phyloP scores from a whole-genome alignment of 306 rosid species.

The Vicia faba region DNA sequence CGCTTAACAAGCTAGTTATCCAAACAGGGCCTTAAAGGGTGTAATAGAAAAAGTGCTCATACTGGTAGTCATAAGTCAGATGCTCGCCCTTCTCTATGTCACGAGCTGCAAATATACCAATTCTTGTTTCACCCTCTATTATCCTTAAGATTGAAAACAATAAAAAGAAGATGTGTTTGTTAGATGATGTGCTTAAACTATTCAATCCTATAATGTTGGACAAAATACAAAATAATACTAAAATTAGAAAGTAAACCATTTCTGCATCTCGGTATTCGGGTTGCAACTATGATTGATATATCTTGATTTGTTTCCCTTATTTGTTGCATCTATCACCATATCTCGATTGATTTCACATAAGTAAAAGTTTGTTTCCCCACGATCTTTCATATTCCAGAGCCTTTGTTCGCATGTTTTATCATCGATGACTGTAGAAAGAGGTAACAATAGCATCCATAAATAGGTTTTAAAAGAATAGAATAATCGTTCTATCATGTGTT shows the following conservation, averaged over 20 bases:
- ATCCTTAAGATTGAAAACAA: conserved; percentile 60
- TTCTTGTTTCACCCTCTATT: conserved; percentile 90
- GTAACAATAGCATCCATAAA: conserved; percentile 34
- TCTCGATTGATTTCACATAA: conserved; percentile 94
- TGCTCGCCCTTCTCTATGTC: conserved; percentile 84
- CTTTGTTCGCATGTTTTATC: conserved; percentile 92
- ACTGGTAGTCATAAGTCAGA: conserved; percentile 96
- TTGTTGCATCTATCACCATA: conserved; percentile 97
- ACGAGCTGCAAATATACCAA: conserved; percentile 82
- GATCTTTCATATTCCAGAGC: conserved; percentile 97
- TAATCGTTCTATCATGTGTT: neutral
- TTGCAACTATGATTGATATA: conserved; percentile 95
- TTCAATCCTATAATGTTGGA: conserved; percentile 13
- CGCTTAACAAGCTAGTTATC: neutral
- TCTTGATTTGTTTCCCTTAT: conserved; percentile 97
- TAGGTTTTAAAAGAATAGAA: conserved; percentile 18
- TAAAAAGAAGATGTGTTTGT: neutral
- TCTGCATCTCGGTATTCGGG: conserved; percentile 99
- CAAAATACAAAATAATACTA: conserved; percentile 7
- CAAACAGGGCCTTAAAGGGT: neutral
- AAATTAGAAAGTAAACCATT: conserved; percentile 62
- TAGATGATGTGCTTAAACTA: conserved; percentile 26
- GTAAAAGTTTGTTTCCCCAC: conserved; percentile 94
- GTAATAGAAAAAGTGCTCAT: conserved; percentile 49
- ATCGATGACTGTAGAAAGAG: conserved; percentile 73